Evolutionary conservation across 805 yeast species (phyloP).

Genomic region (Cyberlindnera meyerae): DNA sequence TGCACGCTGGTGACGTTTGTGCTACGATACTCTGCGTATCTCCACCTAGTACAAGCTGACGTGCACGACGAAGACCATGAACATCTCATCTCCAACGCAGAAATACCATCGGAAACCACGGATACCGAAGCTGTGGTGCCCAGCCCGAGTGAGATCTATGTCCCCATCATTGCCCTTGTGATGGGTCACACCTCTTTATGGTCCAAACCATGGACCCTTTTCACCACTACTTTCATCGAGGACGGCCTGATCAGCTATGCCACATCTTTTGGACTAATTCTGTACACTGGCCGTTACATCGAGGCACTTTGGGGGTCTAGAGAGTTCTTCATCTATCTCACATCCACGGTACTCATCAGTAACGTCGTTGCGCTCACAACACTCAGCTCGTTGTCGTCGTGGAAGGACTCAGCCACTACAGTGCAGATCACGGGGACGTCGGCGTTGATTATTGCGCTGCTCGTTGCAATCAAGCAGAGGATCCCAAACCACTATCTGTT

Average conservation of each 20-base stretch:
- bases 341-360: constrained; percentile 31
- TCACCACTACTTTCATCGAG: constrained; percentile 45
- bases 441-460: constrained; percentile 36
- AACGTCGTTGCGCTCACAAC: constrained; percentile 32
- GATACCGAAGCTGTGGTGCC: constrained; percentile 22
- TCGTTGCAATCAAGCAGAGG: constrained; percentile 52
- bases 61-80: constrained; percentile 20
- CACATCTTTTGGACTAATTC: constrained; percentile 33
- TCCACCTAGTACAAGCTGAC: constrained; percentile 24
- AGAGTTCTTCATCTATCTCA: constrained; percentile 40
- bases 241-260: constrained; percentile 36
- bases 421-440: constrained; percentile 18
- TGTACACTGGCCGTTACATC: constrained; percentile 49
- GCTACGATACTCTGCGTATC: constrained; percentile 28
- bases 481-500: constrained; percentile 49
- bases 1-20: constrained; percentile 27
- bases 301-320: constrained; percentile 51
- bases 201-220: constrained; percentile 45
- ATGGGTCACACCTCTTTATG: constrained; percentile 38
- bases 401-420: constrained; percentile 3
- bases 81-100: constrained; percentile 17
- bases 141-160: constrained; percentile 42
- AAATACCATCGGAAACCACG: background rate
- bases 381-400: constrained; percentile 14
- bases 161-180: constrained; percentile 46